Evolutionary conservation across 805 yeast species (phyloP).

Genomic region (Isabelozyma rhagii): DNA sequence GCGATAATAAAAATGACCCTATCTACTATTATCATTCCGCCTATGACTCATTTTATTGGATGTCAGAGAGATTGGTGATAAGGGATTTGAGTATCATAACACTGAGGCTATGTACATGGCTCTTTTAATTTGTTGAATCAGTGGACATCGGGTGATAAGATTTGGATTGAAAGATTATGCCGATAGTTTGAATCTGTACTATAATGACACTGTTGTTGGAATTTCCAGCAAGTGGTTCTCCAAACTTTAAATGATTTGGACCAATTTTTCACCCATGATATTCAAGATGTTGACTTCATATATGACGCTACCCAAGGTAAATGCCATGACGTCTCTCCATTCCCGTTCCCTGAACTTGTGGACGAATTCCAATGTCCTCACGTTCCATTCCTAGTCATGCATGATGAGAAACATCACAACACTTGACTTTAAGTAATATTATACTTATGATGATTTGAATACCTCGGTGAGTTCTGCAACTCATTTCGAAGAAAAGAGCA

Average conservation of each 20-base stretch:
- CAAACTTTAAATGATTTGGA: conserved; percentile 2
- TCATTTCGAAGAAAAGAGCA: conserved; percentile 25
- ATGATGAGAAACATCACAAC: conserved; percentile 8
- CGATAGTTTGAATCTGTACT: conserved; percentile 30
- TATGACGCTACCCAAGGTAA: conserved; percentile 15
- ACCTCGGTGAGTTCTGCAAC: conserved; percentile 17
- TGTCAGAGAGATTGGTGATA: conserved; percentile 57
- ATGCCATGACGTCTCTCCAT: conserved; percentile 6
- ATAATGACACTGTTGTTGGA: conserved; percentile 28
- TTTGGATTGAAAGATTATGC: conserved; percentile 43
- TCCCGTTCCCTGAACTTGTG: conserved; percentile 18
- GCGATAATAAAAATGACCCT: conserved; percentile 42
- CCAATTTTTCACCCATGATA: conserved; percentile 7
- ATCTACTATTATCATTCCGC: conserved; percentile 76
- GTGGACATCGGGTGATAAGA: conserved; percentile 46
- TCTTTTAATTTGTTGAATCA: conserved; percentile 43
- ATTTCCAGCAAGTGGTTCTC: conserved; percentile 39
- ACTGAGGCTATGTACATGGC: conserved; percentile 56
- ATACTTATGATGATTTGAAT: conserved; percentile 16
- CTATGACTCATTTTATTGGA: conserved; percentile 72
- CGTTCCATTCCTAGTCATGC: neutral
- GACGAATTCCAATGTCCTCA: neutral
- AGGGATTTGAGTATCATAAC: conserved; percentile 58
- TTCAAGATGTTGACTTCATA: conserved; percentile 12
- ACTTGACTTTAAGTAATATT: conserved; percentile 19